Percentiles rank a stretch among this genome's conserved stretches.
Evolutionary conservation across 805 yeast genomes (phyloP).

Genomic region (Zygotorulaspora florentina): DNA sequence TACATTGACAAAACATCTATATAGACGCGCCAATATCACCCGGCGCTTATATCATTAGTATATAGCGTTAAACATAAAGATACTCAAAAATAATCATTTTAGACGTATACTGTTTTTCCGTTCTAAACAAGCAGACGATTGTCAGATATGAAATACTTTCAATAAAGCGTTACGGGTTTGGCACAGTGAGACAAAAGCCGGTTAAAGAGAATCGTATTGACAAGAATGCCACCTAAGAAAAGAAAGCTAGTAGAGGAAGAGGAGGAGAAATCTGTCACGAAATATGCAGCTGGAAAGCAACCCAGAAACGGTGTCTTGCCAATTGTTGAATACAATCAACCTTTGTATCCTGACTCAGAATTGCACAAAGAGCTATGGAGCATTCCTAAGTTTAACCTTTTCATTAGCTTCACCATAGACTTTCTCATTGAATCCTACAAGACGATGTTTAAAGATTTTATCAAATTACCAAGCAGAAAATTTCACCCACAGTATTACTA

Average conservation of each 20-base stretch:
- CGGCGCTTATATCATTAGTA: too few relatives aligned
- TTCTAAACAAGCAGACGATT: too few relatives aligned
- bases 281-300: conserved; percentile 33
- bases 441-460: conserved; percentile 47
- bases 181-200: background rate
- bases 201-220: background rate
- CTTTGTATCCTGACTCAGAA: conserved; percentile 33
- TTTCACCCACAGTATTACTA: conserved; percentile 77
- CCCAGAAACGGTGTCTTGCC: conserved; percentile 27
- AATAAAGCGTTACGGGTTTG: too few relatives aligned
- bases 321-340: conserved; percentile 24
- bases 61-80: too few relatives aligned
- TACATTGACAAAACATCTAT: too few relatives aligned
- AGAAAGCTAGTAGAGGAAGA: conserved; percentile 18
- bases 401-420: conserved; percentile 31
- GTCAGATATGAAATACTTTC: too few relatives aligned
- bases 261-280: conserved; percentile 13
- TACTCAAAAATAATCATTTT: too few relatives aligned
- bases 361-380: conserved; percentile 30
- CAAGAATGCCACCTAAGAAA: conserved; percentile 23
- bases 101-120: too few relatives aligned
- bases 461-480: conserved; percentile 68
- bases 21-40: too few relatives aligned
- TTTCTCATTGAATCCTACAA: conserved; percentile 27
- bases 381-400: conserved; percentile 32